Base-by-base conservation (phyloP, 345 rosid species). In the Kernera saxatilis region DNA sequence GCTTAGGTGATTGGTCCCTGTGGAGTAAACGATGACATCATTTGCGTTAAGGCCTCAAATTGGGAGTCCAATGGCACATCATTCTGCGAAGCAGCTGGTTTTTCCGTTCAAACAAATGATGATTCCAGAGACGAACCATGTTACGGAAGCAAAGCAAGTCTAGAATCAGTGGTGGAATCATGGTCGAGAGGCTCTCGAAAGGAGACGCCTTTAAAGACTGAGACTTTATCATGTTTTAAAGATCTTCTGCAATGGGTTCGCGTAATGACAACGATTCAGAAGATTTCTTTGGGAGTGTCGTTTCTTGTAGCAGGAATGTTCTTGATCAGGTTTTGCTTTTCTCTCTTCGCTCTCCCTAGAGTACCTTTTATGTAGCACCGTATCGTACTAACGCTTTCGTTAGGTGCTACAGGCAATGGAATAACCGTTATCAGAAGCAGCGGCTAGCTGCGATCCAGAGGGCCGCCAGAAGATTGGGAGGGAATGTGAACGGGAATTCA, bases 11-110 rank as follows among this genome's bases (percentile, higher is more conserved):
- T 76, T 54, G 69, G 66, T 5, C 93, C 99, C 44, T 91, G 99
- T 74, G 93, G 98, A 78, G 83, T 76, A 36, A 84, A 76, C 25
- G 66, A 69, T 9, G 97, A 77, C 65, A 82, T 88, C 56, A 75
- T 95, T 66, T 95, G 99, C 72, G 92, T 92, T 51, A 85, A 77
- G 80, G 97, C 88, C 73, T 82, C 90, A 1, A 80, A 86, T 78
- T 89, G 95, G 90, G 90, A 84, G 13, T 75, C 90, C 43, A 95
- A 95, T 48, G 98, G 98, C 69, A 84, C 97, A 32, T 86, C 91
- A 46, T 82, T 92, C 76, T 95, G 98, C 69, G 87, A 29, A 29
- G 89, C 97, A 64, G 87, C 87, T 60, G 98, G 99, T 63, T 95
- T 92, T 58, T 41, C 86, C 41, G 92, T 92, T 69, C 72, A 81